Conservation (phyloP, 495 filamentous ascomycete species). For the Penicillium subrubescens region DNA sequence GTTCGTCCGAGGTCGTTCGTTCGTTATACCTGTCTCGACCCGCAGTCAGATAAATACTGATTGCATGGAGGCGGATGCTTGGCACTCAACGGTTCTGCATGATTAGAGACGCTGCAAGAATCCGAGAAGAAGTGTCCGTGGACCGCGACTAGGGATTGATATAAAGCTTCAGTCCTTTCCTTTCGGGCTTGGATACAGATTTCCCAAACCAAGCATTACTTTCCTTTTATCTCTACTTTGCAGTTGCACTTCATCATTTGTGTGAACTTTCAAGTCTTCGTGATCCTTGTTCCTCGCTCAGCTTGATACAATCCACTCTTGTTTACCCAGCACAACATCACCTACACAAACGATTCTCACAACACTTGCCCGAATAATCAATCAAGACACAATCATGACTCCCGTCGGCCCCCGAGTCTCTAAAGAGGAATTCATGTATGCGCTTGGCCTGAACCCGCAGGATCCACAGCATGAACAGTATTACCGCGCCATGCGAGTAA, state of each 20-base stretch:
- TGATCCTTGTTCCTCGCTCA: neutral
- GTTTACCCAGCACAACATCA: constrained; percentile 4
- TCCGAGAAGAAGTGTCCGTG: constrained; percentile 8
- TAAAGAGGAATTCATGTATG: constrained; percentile 50
- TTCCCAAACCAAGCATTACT: neutral
- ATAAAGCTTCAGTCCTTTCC: constrained; percentile 3
- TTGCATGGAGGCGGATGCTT: constrained; percentile 19
- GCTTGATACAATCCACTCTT: neutral
- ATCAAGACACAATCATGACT: constrained; percentile 20
- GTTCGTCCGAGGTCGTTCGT: constrained; percentile 24
- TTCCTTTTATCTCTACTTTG: neutral
- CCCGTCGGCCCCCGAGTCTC: constrained; percentile 48
- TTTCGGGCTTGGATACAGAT: neutral
- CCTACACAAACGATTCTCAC: neutral
- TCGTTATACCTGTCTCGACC: constrained; percentile 21
- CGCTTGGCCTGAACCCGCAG: constrained; percentile 41
- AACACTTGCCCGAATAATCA: neutral
- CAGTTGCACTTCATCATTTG: neutral
- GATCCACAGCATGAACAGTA: constrained; percentile 46
- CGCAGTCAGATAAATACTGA: constrained; percentile 16
- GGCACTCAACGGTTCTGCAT: constrained; percentile 9
- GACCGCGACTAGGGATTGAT: neutral
- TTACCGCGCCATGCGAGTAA: constrained; percentile 49
- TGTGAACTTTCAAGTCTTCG: neutral
- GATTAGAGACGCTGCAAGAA: neutral